Conservation (phyloP, 2,329 filamentous ascomycete genomes). For the Neocatenulostroma microsporum region DNA sequence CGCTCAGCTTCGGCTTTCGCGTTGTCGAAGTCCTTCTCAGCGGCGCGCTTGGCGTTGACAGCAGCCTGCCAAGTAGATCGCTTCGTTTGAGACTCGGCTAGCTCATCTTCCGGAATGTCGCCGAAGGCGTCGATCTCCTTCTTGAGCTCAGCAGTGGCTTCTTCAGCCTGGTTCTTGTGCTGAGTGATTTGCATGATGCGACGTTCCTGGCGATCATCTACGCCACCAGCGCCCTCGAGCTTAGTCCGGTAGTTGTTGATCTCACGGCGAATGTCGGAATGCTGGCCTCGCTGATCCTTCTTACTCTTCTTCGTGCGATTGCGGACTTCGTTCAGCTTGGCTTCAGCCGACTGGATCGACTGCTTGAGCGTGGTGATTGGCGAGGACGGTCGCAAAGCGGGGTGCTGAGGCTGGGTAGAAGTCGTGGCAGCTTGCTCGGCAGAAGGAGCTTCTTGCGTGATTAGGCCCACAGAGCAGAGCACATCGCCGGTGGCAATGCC, state of each 20-base stretch:
- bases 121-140: constrained; percentile 58
- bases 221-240: constrained; percentile 59
- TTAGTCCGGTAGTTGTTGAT: constrained; percentile 61
- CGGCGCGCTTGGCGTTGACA: constrained; percentile 43
- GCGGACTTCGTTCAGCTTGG: constrained; percentile 62
- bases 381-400: constrained; percentile 63
- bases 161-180: constrained; percentile 62
- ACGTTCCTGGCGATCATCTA: constrained; percentile 67
- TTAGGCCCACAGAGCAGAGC: constrained; percentile 64
- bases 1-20: constrained; percentile 56
- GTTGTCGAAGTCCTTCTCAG: constrained; percentile 51
- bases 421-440: constrained; percentile 48
- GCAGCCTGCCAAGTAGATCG: constrained; percentile 53
- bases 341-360: constrained; percentile 64
- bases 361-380: constrained; percentile 69
- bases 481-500: constrained; percentile 57
- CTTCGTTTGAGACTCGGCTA: constrained; percentile 49
- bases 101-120: constrained; percentile 55
- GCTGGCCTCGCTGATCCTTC: constrained; percentile 65
- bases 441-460: constrained; percentile 54
- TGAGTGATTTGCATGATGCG: constrained; percentile 68
- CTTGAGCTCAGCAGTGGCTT: constrained; percentile 51
- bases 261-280: constrained; percentile 62
- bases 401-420: constrained; percentile 51
- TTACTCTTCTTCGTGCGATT: constrained; percentile 61